Evolutionary conservation across 345 rosid species (phyloP), one percentile per base, ranked within the genome.

Genomic region (Populus euphratica): DNA sequence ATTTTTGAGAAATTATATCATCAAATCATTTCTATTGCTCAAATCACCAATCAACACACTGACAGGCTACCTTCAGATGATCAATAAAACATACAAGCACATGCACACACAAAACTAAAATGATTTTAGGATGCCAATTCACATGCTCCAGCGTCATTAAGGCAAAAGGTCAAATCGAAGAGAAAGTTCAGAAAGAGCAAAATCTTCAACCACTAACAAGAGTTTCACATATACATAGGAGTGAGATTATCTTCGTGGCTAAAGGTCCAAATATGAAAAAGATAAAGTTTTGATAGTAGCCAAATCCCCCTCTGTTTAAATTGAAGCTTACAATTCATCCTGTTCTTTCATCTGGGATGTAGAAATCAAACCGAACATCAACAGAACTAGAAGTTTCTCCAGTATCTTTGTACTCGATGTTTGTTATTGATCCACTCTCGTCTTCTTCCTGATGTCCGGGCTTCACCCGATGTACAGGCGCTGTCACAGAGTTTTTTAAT

Each of bases 401-500:
- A 0, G 82, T 88, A 81, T 92, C 98, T 83, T 86, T 91, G 86
- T 92, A 92, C 52, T 93, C 92, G 2, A 92, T 83, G 77, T 96
- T 92, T 8, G 92, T 85, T 80, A 93, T 92, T 0, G 90, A 61
- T 50, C 95, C 95, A 44, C 38, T 75, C 77, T 90, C 97, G 43
- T 91, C 91, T 23, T 69, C 76, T 1, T 85, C 95, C 79, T 86
- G 98, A 87, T 96, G 87, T 80, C 86, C 96, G 43, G 92, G 89
- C 88, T 89, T 93, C 80, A 93, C 98, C 77, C 98, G 90, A 41
- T 98, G 87, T 44, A 96, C 93, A 44, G 98, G 99, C 72, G 93
- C 98, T 0, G 93, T 91, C 76, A 96, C 98, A 0, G 99, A 96
- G 89, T 93, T n/a, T n/a, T n/a, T n/a, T n/a, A n/a, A n/a, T n/a